phyloP scores from a whole-genome alignment of 768 basidiomycete genomes.

The Macrocybe gigantea region DNA sequence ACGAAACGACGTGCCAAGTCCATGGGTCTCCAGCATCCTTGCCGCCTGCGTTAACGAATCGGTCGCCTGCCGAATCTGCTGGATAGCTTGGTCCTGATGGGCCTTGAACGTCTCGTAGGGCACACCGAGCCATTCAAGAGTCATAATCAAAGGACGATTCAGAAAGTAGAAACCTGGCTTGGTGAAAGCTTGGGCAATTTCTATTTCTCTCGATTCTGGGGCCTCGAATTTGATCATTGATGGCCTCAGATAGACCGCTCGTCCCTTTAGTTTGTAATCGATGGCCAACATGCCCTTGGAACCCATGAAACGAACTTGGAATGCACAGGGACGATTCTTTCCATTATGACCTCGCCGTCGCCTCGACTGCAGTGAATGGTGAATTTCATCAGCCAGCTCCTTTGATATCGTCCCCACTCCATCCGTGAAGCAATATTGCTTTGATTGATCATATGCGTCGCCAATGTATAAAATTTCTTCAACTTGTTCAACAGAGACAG shows the following conservation, averaged over 20 bases:
- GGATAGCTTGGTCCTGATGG: conserved; percentile 48
- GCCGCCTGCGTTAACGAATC: conserved; percentile 39
- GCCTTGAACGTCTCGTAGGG: conserved; percentile 44
- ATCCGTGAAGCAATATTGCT: conserved; percentile 56
- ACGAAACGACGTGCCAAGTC: conserved; percentile 52
- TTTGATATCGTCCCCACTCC: conserved; percentile 63
- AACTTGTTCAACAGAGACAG: conserved; percentile 36
- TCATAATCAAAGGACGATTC: conserved; percentile 65
- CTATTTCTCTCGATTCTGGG: conserved; percentile 38
- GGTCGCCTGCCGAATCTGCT: conserved; percentile 36
- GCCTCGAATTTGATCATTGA: conserved; percentile 70
- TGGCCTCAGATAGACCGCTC: conserved; percentile 43
- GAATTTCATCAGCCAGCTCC: conserved; percentile 47
- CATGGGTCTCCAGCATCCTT: conserved; percentile 45
- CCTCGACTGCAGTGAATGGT: conserved; percentile 29
- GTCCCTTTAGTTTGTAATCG: conserved; percentile 44
- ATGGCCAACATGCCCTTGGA: conserved; percentile 63
- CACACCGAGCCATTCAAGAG: conserved; percentile 56
- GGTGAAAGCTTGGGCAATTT: conserved; percentile 63
- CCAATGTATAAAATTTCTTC: conserved; percentile 39
- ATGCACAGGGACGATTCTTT: conserved; percentile 39
- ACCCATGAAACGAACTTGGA: conserved; percentile 57
- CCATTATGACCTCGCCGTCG: conserved; percentile 26
- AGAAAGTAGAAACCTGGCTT: conserved; percentile 50
- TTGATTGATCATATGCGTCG: conserved; percentile 28